These are phyloP conservation scores for Ogataea corticis DNA, from an alignment of 805 yeast genomes.

Conservation along the genomic window DNA sequence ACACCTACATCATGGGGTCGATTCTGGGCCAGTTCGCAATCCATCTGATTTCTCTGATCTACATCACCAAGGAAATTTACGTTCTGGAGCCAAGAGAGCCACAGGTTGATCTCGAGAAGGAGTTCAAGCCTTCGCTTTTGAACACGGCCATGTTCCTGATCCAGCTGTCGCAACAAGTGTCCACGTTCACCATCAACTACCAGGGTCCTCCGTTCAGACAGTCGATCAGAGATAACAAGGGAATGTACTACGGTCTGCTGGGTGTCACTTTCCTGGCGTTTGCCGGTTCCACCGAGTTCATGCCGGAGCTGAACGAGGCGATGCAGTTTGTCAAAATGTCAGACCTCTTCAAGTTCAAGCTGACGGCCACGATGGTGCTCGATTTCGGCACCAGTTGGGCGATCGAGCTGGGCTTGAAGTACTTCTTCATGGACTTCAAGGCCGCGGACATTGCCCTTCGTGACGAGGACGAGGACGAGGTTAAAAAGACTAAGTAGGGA, in stretches of 20 bases:
- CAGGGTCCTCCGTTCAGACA: constrained; percentile 97
- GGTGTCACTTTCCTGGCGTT: constrained; percentile 90
- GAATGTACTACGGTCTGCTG: constrained; percentile 93
- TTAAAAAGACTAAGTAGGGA: constrained; percentile 13
- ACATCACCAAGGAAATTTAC: constrained; percentile 81
- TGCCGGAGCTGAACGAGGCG: constrained; percentile 92
- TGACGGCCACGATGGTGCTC: constrained; percentile 68
- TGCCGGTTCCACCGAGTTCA: constrained; percentile 89
- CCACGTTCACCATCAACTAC: constrained; percentile 96
- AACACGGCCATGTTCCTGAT: constrained; percentile 95
- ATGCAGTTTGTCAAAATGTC: constrained; percentile 91
- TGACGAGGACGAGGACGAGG: constrained; percentile 25
- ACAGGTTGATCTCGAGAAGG: constrained; percentile 84
- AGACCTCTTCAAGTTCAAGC: constrained; percentile 66
- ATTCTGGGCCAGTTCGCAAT: constrained; percentile 95
- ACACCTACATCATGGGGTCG: constrained; percentile 95
- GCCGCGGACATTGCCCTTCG: constrained; percentile 85
- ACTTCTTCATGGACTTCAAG: constrained; percentile 83
- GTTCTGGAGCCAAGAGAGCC: constrained; percentile 91
- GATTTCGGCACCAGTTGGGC: constrained; percentile 79
- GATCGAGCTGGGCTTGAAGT: constrained; percentile 79
- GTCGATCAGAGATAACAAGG: constrained; percentile 83
- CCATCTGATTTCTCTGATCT: constrained; percentile 79
- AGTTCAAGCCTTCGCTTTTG: constrained; percentile 82
- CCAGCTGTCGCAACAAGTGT: constrained; percentile 94